These are phyloP conservation scores for Cladobotryum mycophilum DNA, from an alignment of 2,329 filamentous ascomycete species.

Conservation along the genomic window DNA sequence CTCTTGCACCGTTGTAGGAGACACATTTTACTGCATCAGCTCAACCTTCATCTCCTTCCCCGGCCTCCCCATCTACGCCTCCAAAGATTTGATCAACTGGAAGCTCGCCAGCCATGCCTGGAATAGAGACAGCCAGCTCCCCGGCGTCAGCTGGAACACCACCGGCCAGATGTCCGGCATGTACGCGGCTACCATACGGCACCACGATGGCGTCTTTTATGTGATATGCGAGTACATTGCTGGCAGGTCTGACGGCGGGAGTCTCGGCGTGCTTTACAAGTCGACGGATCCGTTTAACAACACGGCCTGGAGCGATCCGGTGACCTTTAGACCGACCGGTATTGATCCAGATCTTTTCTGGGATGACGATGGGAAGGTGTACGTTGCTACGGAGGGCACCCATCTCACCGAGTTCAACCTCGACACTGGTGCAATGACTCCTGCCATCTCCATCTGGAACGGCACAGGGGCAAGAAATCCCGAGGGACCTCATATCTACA, in stretches of 20 bases:
- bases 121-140: slow-evolving; percentile 36
- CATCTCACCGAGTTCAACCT: slow-evolving; percentile 29
- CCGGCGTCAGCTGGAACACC: slow-evolving; percentile 24
- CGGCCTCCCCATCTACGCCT: slow-evolving; percentile 40
- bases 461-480: too few species aligned
- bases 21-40: too few species aligned
- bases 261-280: slow-evolving; percentile 2
- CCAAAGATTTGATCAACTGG: slow-evolving; percentile 45
- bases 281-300: slow-evolving; percentile 32
- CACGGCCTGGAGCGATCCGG: too few species aligned
- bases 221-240: slow-evolving; percentile 18
- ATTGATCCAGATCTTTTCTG: slow-evolving; percentile 34
- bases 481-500: slow-evolving; percentile 55
- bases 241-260: too few species aligned
- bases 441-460: too few species aligned
- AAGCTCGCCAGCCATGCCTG: slow-evolving; percentile 36
- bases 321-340: too few species aligned
- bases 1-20: too few species aligned
- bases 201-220: slow-evolving; percentile 40
- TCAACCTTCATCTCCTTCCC: too few species aligned
- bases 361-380: slow-evolving; percentile 49
- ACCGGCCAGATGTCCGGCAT: slow-evolving; percentile 32
- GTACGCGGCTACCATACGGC: slow-evolving; percentile 42
- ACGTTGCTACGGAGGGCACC: slow-evolving; percentile 35
- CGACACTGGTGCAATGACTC: slow-evolving; percentile 32